Evolutionary conservation across 1,139 yeast genomes (phyloP).

Genomic region (Zygosaccharomyces pseudobailii): DNA sequence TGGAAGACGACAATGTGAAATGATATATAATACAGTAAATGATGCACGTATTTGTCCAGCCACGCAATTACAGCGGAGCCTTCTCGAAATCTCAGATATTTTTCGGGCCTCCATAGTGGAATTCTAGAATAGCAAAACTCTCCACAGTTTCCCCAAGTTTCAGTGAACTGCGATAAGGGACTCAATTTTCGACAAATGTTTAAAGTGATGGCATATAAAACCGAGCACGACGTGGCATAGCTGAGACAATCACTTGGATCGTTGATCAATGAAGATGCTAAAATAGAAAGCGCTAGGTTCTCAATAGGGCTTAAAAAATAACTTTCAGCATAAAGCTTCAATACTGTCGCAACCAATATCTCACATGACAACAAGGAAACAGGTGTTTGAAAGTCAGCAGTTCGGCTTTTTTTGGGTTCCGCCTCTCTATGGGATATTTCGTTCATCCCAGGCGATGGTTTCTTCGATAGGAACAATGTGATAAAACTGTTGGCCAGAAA

Average conservation of each 20-base stretch:
- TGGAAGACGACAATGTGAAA: constrained; percentile 26
- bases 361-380: constrained; percentile 16
- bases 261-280: constrained; percentile 31
- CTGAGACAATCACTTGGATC: constrained; percentile 28
- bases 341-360: constrained; percentile 19
- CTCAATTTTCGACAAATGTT: constrained; percentile 12
- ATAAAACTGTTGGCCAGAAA: constrained; percentile 28
- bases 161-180: constrained; percentile 3
- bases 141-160: neutral
- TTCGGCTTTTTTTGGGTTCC: neutral
- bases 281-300: constrained; percentile 27
- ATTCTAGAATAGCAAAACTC: neutral
- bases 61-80: constrained; percentile 3
- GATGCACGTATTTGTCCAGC: constrained; percentile 12
- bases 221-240: constrained; percentile 28
- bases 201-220: constrained; percentile 25
- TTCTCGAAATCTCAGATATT: neutral
- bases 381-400: constrained; percentile 4
- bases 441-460: constrained; percentile 20
- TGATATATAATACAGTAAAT: constrained; percentile 18
- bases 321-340: constrained; percentile 20
- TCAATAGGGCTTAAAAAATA: constrained; percentile 26
- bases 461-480: constrained; percentile 25
- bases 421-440: constrained; percentile 9
- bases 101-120: constrained; percentile 1